A percentile compares a stretch with the other conserved stretches of the same genome.
phyloP scores from a whole-genome alignment of 345 rosid genomes.

The Gossypium turneri region DNA sequence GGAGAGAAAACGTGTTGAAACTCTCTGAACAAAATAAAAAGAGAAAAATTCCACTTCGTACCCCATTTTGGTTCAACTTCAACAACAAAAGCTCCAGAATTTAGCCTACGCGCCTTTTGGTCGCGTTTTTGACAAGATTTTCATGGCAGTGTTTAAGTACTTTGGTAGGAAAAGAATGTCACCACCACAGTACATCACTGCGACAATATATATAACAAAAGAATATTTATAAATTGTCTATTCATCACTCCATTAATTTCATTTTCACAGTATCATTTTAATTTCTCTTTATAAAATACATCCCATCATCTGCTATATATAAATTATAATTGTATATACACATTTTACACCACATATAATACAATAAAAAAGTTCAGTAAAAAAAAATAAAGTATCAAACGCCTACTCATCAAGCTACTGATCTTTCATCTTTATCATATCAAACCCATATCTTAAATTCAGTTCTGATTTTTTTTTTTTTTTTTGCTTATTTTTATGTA shows the following conservation, averaged over 20 bases:
- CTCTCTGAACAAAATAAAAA: not conserved
- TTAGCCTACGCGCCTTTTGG: not conserved
- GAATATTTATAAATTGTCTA: not conserved
- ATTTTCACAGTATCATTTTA: not conserved
- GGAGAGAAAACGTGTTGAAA: not conserved
- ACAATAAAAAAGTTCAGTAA: not conserved
- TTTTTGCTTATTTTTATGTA: constrained; percentile 1
- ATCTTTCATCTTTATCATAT: not conserved
- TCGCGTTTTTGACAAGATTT: not conserved
- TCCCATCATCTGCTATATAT: not conserved
- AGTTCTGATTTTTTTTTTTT: not conserved
- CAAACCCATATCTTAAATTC: not conserved
- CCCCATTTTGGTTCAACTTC: not conserved
- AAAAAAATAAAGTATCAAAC: not conserved
- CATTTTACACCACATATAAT: not conserved
- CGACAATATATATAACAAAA: not conserved
- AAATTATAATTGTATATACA: constrained; percentile 1
- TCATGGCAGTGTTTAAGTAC: not conserved
- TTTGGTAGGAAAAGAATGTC: not conserved
- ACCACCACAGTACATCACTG: not conserved
- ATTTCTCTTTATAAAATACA: not conserved
- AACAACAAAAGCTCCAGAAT: not conserved
- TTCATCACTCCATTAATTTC: constrained; percentile 12
- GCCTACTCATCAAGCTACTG: constrained; percentile 3
- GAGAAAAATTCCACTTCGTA: not conserved